phyloP scores from a whole-genome alignment of 139 green algal species.

The Chloropicon primus region DNA sequence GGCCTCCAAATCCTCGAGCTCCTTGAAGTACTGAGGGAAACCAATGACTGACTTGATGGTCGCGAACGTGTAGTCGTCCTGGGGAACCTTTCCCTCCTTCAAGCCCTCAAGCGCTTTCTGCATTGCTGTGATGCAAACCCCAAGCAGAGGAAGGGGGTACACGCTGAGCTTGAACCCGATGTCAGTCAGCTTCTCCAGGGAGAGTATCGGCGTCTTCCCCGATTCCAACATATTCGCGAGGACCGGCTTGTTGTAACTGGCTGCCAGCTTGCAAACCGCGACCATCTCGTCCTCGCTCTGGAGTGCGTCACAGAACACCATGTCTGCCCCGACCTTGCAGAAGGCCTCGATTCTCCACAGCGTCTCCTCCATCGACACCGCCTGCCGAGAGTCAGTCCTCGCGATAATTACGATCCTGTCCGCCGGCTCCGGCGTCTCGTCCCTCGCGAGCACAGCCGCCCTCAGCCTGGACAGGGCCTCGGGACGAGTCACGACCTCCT shows the following conservation, averaged over 20 bases:
- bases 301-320: background rate
- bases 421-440: background rate
- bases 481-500: constrained; percentile 57
- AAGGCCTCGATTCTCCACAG: background rate
- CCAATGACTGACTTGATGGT: background rate
- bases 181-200: constrained; percentile 45
- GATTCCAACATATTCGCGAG: constrained; percentile 95
- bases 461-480: constrained; percentile 69
- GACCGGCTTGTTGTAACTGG: constrained; percentile 25
- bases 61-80: background rate
- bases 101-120: constrained; percentile 29
- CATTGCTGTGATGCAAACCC: constrained; percentile 58
- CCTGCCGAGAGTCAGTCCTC: constrained; percentile 63
- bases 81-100: background rate
- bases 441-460: constrained; percentile 61
- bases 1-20: background rate
- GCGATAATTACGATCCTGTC: constrained; percentile 81
- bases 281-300: background rate
- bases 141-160: constrained; percentile 74
- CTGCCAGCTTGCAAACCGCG: constrained; percentile 59
- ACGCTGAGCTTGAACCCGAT: constrained; percentile 75
- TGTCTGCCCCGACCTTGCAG: background rate
- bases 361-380: constrained; percentile 31
- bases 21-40: background rate
- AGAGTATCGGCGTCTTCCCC: constrained; percentile 76